A percentile compares a stretch with the other conserved stretches of the same genome.
These are phyloP conservation scores for Colletotrichum graminicola DNA, from an alignment of 2,329 filamentous ascomycete genomes.

Conservation along the genomic window DNA sequence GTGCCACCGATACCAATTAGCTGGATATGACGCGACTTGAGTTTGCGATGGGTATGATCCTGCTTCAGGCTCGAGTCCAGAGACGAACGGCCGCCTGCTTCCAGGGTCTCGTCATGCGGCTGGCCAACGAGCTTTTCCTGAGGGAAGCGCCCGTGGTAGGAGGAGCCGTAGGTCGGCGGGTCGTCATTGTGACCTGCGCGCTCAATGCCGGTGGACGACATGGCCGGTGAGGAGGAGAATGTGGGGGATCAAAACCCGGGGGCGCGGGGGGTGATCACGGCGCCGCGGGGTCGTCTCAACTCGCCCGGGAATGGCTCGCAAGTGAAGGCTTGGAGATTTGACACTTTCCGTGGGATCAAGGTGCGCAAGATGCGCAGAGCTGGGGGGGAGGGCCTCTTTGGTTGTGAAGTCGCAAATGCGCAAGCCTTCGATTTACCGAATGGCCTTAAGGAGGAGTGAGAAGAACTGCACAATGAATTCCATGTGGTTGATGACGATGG, in stretches of 20 bases:
- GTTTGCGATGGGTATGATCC: conserved; percentile 63
- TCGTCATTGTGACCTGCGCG: conserved; percentile 32
- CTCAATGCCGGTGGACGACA: conserved; percentile 45
- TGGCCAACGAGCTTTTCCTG: conserved; percentile 36
- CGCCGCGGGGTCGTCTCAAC: conserved; percentile 4
- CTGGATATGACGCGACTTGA: conserved; percentile 70
- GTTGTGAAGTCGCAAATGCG: conserved; percentile 10
- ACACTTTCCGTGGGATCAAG: not conserved
- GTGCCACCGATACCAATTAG: conserved; percentile 74
- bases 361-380: too few species aligned
- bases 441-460: conserved; percentile 46
- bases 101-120: conserved; percentile 26
- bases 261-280: not conserved
- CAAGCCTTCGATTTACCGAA: conserved; percentile 41
- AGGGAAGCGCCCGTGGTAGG: conserved; percentile 15
- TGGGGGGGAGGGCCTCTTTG: not conserved
- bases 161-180: conserved; percentile 27
- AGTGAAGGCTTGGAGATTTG: not conserved
- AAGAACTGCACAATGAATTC: conserved; percentile 47
- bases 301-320: not conserved
- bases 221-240: conserved; percentile 11
- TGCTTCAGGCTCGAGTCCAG: conserved; percentile 37
- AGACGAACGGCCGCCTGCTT: conserved; percentile 32
- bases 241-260: conserved; percentile 14
- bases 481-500: conserved; percentile 41